These are phyloP conservation scores for Lomentospora prolificans DNA, from an alignment of 2,329 filamentous ascomycete species.

Conservation along the genomic window DNA sequence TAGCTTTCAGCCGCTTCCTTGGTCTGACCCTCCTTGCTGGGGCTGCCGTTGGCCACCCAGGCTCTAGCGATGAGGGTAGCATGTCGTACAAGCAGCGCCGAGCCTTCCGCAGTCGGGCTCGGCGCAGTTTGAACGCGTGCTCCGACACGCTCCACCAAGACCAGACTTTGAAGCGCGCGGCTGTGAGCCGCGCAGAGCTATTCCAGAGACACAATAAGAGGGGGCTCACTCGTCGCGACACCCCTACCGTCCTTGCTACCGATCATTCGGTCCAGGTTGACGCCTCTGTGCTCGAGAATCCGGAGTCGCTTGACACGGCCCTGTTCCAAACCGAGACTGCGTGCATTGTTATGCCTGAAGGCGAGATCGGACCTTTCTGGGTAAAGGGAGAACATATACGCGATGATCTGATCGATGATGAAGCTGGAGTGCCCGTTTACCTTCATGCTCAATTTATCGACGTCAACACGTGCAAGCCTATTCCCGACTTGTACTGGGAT, in stretches of 20 bases:
- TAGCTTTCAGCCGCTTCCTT: background rate
- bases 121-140: background rate
- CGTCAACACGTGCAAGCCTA: conserved; percentile 28
- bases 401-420: conserved; percentile 27
- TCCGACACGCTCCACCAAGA: background rate
- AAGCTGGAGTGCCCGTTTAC: conserved; percentile 27
- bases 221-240: background rate
- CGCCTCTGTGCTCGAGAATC: background rate
- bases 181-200: background rate
- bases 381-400: conserved; percentile 28
- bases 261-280: background rate
- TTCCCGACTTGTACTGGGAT: conserved; percentile 28
- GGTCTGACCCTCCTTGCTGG: background rate
- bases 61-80: background rate
- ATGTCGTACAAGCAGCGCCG: background rate
- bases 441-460: conserved; percentile 35
- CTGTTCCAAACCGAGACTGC: background rate
- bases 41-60: background rate
- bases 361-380: background rate
- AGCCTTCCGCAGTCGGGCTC: background rate
- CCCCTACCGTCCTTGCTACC: background rate
- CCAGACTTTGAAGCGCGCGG: background rate
- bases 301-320: background rate
- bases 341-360: background rate
- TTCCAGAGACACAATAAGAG: background rate